phyloP scores from a whole-genome alignment of 2,329 filamentous ascomycete species.

The Drechslera avenae region DNA sequence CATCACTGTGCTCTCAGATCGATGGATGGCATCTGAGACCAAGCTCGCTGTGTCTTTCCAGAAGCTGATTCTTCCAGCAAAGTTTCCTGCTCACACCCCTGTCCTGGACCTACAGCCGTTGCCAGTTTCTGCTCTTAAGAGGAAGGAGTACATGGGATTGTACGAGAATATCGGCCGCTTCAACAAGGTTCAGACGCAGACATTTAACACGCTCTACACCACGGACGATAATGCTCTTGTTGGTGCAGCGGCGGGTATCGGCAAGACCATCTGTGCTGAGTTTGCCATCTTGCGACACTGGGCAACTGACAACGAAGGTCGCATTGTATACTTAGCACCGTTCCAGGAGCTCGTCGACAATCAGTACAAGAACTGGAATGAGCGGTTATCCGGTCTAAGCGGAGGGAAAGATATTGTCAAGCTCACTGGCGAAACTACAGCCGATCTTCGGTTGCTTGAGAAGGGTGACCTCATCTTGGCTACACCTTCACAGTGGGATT shows the following conservation, averaged over 20 bases:
- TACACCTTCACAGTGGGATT: constrained; percentile 94
- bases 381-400: constrained; percentile 70
- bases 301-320: constrained; percentile 71
- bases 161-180: constrained; percentile 87
- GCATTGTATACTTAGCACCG: constrained; percentile 91
- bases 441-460: constrained; percentile 87
- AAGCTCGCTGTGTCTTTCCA: constrained; percentile 92
- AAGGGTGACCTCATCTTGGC: constrained; percentile 87
- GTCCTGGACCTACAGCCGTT: constrained; percentile 90
- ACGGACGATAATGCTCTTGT: constrained; percentile 94
- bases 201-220: constrained; percentile 90
- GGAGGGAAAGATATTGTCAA: constrained; percentile 92
- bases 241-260: constrained; percentile 89
- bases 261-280: constrained; percentile 96
- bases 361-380: constrained; percentile 82
- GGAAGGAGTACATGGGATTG: constrained; percentile 77
- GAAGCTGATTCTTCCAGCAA: constrained; percentile 90
- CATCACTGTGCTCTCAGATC: constrained; percentile 89
- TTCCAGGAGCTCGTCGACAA: constrained; percentile 92
- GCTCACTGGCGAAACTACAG: constrained; percentile 88
- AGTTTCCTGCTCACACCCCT: constrained; percentile 92
- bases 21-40: constrained; percentile 98
- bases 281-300: constrained; percentile 91
- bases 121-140: constrained; percentile 86
- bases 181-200: constrained; percentile 97